These are phyloP conservation scores for Coemansia guatemalensis DNA, from an alignment of 192 early-diverging fungal species.

Conservation along the genomic window DNA sequence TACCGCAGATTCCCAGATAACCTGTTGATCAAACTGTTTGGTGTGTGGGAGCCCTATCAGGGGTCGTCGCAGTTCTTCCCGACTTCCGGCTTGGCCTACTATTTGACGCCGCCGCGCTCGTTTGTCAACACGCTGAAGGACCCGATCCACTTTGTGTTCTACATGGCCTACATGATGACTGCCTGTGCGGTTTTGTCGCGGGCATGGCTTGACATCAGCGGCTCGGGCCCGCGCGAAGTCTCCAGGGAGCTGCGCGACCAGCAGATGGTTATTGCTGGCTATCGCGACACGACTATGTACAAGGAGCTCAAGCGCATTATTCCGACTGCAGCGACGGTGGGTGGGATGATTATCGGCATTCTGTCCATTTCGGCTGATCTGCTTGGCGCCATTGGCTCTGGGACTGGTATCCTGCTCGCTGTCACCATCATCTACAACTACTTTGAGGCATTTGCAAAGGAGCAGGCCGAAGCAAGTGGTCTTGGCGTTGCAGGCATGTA, in stretches of 20 bases:
- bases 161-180: slow-evolving; percentile 91
- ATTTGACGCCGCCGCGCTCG: slow-evolving; percentile 94
- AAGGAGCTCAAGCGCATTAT: slow-evolving; percentile 99
- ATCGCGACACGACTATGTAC: slow-evolving; percentile 96
- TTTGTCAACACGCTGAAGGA: slow-evolving; percentile 81
- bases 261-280: slow-evolving; percentile 90
- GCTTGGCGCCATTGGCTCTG: slow-evolving; percentile 97
- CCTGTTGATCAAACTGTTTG: slow-evolving; percentile 88
- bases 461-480: slow-evolving; percentile 61
- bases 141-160: slow-evolving; percentile 94
- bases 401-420: slow-evolving; percentile 97
- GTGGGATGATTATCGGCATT: slow-evolving; percentile 95
- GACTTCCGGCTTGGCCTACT: slow-evolving; percentile 93
- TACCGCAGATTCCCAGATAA: slow-evolving; percentile 98
- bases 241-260: slow-evolving; percentile 98
- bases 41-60: slow-evolving; percentile 95
- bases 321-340: slow-evolving; percentile 95
- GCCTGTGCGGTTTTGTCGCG: slow-evolving; percentile 96
- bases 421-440: slow-evolving; percentile 99
- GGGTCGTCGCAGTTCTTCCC: slow-evolving; percentile 96
- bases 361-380: slow-evolving; percentile 96
- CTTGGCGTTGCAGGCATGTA: slow-evolving; percentile 51
- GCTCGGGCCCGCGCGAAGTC: slow-evolving; percentile 96
- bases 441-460: slow-evolving; percentile 97
- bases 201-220: slow-evolving; percentile 99